phyloP scores from a whole-genome alignment of 768 basidiomycete genomes.

The Mycena kentingensis region DNA sequence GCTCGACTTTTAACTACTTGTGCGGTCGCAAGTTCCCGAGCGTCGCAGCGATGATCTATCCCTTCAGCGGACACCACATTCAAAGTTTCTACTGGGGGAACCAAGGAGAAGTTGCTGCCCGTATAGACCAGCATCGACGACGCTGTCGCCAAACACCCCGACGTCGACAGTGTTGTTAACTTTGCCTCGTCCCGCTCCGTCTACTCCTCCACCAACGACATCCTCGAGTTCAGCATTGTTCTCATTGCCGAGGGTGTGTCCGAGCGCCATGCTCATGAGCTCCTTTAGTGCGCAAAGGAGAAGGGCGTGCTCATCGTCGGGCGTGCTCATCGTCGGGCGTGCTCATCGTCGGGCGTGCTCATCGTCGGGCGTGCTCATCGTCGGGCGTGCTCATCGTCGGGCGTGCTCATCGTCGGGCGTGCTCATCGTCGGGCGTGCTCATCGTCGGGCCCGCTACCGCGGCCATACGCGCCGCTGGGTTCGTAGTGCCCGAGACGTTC shows the following conservation, averaged over 20 bases:
- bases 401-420: too few relatives aligned
- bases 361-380: too few relatives aligned
- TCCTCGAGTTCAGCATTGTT: conserved; percentile 75
- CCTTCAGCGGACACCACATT: conserved; percentile 99
- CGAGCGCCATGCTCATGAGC: conserved; percentile 94
- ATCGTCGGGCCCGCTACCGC: conserved; percentile 94
- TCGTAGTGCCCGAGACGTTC: conserved; percentile 97
- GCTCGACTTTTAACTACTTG: conserved; percentile 98
- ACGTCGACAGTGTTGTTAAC: conserved; percentile 98
- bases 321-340: too few relatives aligned
- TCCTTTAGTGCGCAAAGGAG: conserved; percentile 83
- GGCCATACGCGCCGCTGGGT: conserved; percentile 92
- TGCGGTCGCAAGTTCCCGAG: conserved; percentile 90
- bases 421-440: too few relatives aligned
- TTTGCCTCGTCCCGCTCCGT: conserved; percentile 94
- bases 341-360: too few relatives aligned
- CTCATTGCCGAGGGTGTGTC: conserved; percentile 99
- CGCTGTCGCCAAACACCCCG: conserved; percentile 91
- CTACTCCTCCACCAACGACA: conserved; percentile 92
- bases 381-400: too few relatives aligned
- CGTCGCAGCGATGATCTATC: conserved; percentile 99
- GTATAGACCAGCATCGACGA: conserved; percentile 93
- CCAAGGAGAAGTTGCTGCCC: conserved; percentile 96
- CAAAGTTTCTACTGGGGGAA: conserved; percentile 99
- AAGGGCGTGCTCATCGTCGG: too few relatives aligned